phyloP scores from a whole-genome alignment of 2,329 filamentous ascomycete genomes.

The Mycogone perniciosa region DNA sequence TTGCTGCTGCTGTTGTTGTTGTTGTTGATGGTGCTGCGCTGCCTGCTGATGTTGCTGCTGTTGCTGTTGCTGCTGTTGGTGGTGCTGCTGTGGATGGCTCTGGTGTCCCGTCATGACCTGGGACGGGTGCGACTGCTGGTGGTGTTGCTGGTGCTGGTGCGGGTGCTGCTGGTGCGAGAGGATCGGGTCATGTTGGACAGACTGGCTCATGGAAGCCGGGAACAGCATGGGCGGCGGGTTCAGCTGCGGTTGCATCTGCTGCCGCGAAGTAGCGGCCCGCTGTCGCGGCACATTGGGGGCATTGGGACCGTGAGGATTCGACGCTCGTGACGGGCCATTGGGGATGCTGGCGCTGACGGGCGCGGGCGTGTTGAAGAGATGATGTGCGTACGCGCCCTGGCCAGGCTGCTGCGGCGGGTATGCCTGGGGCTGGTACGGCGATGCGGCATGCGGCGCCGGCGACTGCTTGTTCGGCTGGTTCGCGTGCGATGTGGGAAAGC shows the following conservation, averaged over 20 bases:
- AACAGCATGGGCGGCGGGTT: conserved; percentile 33
- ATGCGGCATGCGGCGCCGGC: conserved; percentile 47
- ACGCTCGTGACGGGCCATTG: conserved; percentile 40
- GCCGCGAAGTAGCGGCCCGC: conserved; percentile 39
- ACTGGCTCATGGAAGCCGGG: conserved; percentile 33
- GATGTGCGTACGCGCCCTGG: conserved; percentile 43
- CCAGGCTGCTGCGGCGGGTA: conserved; percentile 48
- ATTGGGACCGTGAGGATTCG: conserved; percentile 42
- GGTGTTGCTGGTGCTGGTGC: conserved; percentile 20
- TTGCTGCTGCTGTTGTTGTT: conserved; percentile 21
- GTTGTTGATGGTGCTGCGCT: conserved; percentile 17
- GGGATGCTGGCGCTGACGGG: conserved; percentile 42
- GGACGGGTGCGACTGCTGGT: conserved; percentile 22
- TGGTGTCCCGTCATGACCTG: conserved; percentile 18
- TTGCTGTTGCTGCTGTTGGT: conserved; percentile 24
- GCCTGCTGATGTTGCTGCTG: conserved; percentile 17
- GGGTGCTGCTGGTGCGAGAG: conserved; percentile 36
- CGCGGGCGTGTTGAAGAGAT: conserved; percentile 44
- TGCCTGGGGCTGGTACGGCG: conserved; percentile 48
- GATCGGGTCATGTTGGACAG: conserved; percentile 37
- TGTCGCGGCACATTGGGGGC: conserved; percentile 40
- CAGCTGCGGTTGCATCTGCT: conserved; percentile 38
- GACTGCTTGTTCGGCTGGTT: conserved; percentile 50
- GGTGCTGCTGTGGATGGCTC: conserved; percentile 20
- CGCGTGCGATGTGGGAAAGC: conserved; percentile 41